Percentiles rank a stretch among this genome's conserved stretches.
phyloP scores from a whole-genome alignment of 352 stramenopile genomes.

The Phytophthora cryptogea region DNA sequence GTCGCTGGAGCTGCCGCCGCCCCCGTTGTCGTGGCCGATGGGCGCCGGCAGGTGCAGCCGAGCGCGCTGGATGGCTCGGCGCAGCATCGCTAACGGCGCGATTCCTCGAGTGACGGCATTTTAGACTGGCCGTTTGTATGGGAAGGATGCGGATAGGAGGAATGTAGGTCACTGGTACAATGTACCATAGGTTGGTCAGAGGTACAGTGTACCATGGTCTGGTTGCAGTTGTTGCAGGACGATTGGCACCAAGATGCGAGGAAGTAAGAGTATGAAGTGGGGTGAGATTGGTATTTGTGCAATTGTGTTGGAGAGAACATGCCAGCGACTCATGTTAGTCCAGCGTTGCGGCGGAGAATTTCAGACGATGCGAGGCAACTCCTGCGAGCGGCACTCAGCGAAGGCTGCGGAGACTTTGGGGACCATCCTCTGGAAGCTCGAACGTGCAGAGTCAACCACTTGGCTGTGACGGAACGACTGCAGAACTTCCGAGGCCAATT shows the following conservation, averaged over 20 bases:
- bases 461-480: constrained; percentile 43
- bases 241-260: constrained; percentile 6
- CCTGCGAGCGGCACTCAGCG: constrained; percentile 41
- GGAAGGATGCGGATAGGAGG: not conserved
- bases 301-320: constrained; percentile 21
- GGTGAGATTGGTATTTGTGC: not conserved
- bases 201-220: constrained; percentile 1
- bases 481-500: constrained; percentile 54
- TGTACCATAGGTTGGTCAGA: not conserved
- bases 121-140: constrained; percentile 17
- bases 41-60: constrained; percentile 63
- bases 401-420: not conserved
- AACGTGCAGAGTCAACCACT: constrained; percentile 7
- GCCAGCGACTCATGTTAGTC: constrained; percentile 56
- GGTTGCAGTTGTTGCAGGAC: constrained; percentile 3
- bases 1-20: constrained; percentile 29
- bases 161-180: not conserved
- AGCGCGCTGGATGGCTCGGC: constrained; percentile 56
- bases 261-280: not conserved
- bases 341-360: constrained; percentile 49
- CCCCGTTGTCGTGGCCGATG: constrained; percentile 63
- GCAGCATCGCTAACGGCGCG: constrained; percentile 48
- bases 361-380: constrained; percentile 66
- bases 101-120: not conserved
- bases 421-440: not conserved